Base-by-base conservation (phyloP, 139 green algal species). In the Tetradesmus obliquus region DNA sequence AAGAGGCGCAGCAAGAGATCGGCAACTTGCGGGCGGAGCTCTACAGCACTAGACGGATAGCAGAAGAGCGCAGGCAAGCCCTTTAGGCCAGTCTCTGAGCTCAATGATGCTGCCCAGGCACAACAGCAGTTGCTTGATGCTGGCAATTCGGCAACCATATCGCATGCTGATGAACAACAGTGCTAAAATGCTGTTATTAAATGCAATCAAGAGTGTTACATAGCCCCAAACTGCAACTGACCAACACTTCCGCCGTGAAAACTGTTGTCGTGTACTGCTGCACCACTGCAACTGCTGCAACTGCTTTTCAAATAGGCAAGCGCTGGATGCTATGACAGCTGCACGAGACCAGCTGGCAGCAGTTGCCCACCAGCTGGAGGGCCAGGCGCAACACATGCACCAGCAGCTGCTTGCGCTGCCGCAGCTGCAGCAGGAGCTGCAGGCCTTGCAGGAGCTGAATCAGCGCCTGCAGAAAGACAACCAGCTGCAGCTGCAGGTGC, bases 1-100 rank as follows among this genome's bases (percentile, higher is more conserved):
- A 93, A 24, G 94, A 95, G 82, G 94, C 94, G 2, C 94, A 95
- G 89, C 82, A 91, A 15, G 92, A 95, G 53, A 94, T 95, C 3
- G 92, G 89, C 13, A 79, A 84, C 4, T 86, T 95, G 54, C 88
- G 94, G 0, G 91, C 89, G 0, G 94, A 95, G 51, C 89, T 95
- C 1, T 95, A 93, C 58, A 93, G 82, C 69, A 85, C 85, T 3
- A 80, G 81, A 0, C 86, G 92, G 0, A 1, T 94, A 5, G 92
- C 94, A 15, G 94, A 95, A 55, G 94, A 95, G 83, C 91, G 94
- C 55, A 84, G 62, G 89, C 58, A 45, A 51, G 81, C 53, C 32
- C 32, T 45, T 45, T 45, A 45, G 32, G 72, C 20, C 32, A 45
- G 32, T 45, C 32, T 45, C 32, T 45, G 32, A 45, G 32, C 32